Percentiles rank a stretch among this genome's conserved stretches.
phyloP scores from a whole-genome alignment of 2,329 filamentous ascomycete genomes.

The Orbilia oligospora region DNA sequence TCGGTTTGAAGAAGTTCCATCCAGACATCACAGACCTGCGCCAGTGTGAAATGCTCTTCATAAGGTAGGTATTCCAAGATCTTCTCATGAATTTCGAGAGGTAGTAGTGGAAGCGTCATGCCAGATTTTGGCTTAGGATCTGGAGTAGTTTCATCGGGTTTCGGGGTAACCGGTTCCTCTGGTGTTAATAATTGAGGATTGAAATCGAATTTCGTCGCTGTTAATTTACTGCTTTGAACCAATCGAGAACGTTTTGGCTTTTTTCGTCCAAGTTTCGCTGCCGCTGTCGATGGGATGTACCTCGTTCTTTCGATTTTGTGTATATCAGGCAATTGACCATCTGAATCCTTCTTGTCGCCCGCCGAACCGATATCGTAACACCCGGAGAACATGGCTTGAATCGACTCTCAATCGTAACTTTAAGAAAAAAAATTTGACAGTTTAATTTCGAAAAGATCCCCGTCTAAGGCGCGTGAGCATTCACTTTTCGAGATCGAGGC shows the following conservation, averaged over 20 bases:
- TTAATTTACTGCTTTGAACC: neutral
- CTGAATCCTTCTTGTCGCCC: neutral
- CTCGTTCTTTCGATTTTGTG: constrained; percentile 3
- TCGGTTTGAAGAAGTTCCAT: constrained; percentile 11
- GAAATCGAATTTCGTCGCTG: neutral
- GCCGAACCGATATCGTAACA: neutral
- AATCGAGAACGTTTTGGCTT: neutral
- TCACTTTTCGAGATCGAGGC: neutral
- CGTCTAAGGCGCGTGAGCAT: neutral
- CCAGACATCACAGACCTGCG: constrained; percentile 6
- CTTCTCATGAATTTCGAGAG: constrained; percentile 34
- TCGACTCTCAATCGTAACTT: neutral
- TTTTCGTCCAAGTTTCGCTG: neutral
- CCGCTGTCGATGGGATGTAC: neutral
- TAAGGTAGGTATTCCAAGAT: constrained; percentile 26
- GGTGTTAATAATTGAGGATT: neutral
- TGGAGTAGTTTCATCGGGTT: neutral
- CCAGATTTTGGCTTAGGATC: neutral
- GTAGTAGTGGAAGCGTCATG: constrained; percentile 12
- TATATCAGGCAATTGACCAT: neutral
- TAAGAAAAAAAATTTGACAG: neutral
- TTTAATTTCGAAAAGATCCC: neutral
- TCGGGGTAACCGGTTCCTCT: neutral
- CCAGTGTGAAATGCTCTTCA: constrained; percentile 35
- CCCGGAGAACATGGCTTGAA: neutral